Percentiles rank a stretch among this genome's conserved stretches.
These are phyloP conservation scores for Leishmania braziliensis DNA, from an alignment of 208 protist genomes.

Conservation along the genomic window DNA sequence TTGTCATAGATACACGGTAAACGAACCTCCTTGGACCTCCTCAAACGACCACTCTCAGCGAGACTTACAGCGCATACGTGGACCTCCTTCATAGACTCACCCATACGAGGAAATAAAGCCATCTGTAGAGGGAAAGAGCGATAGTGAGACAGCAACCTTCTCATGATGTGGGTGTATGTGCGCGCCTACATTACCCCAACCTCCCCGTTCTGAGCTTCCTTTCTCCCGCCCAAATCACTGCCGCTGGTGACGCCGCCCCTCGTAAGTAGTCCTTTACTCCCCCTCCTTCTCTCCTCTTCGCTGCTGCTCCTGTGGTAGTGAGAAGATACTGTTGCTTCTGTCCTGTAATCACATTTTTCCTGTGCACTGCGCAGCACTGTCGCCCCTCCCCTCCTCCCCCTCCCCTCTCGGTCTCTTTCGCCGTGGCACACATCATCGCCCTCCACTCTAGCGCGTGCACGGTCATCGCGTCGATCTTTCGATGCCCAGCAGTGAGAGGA, in stretches of 20 bases:
- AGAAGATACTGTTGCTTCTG: neutral
- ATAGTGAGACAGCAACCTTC: neutral
- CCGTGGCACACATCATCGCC: neutral
- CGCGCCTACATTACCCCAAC: neutral
- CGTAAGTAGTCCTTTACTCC: neutral
- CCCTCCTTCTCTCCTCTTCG: neutral
- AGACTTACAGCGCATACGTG: neutral
- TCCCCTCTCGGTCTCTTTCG: neutral
- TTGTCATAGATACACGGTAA: neutral
- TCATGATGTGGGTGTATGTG: neutral
- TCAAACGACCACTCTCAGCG: neutral
- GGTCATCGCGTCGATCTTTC: neutral
- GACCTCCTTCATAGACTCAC: neutral
- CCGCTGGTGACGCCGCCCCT: neutral
- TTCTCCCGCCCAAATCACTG: neutral
- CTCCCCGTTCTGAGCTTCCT: too few species aligned
- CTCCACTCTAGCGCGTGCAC: neutral
- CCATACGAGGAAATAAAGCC: neutral
- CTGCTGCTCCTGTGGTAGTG: neutral
- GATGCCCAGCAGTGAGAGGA: conserved; percentile 61
- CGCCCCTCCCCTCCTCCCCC: neutral
- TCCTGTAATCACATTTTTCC: neutral
- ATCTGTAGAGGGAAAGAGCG: neutral
- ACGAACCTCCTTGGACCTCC: neutral
- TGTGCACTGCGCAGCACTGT: neutral